A percentile compares a stretch with the other conserved stretches of the same genome.
Evolutionary conservation across 2,329 filamentous ascomycete genomes (phyloP).

Genomic region (Bisporella sp.): DNA sequence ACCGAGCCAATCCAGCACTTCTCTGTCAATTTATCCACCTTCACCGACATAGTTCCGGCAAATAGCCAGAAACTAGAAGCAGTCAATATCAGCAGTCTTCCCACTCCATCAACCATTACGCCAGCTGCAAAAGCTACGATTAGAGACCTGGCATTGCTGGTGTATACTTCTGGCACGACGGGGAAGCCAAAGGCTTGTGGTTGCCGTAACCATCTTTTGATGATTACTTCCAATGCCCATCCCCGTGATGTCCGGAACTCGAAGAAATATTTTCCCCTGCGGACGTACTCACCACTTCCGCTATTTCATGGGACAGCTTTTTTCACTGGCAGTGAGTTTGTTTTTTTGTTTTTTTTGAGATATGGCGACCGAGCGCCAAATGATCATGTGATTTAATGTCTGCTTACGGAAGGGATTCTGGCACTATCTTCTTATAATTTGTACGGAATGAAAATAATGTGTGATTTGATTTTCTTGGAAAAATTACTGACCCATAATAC

Average conservation of each 20-base stretch:
- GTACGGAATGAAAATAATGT: too few relatives aligned
- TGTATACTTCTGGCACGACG: slow-evolving; percentile 42
- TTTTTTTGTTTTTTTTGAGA: too few relatives aligned
- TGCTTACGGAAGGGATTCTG: too few relatives aligned
- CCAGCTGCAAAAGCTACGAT: slow-evolving; percentile 28
- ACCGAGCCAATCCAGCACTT: slow-evolving; percentile 26
- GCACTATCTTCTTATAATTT: too few relatives aligned
- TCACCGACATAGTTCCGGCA: slow-evolving; percentile 15
- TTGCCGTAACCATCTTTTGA: slow-evolving; percentile 31
- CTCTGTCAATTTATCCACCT: slow-evolving; percentile 32
- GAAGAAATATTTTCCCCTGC: slow-evolving; percentile 35
- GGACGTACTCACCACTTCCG: slow-evolving; percentile 39
- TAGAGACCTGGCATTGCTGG: slow-evolving; percentile 31
- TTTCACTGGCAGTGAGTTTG: too few relatives aligned
- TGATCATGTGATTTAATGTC: too few relatives aligned
- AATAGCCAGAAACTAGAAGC: slow-evolving; percentile 4
- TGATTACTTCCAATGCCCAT: slow-evolving; percentile 31
- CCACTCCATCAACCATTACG: slow-evolving; percentile 8
- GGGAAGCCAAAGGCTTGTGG: slow-evolving; percentile 39
- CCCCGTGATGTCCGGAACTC: slow-evolving; percentile 30
- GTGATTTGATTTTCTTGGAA: too few relatives aligned
- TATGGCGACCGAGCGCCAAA: too few relatives aligned
- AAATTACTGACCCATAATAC: too few relatives aligned
- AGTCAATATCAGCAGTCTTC: slow-evolving; percentile 10
- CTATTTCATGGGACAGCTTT: slow-evolving; percentile 34